These are phyloP conservation scores for Paraurostyla sp. DNA, from an alignment of 73 alveolate genomes.

Conservation along the genomic window DNA sequence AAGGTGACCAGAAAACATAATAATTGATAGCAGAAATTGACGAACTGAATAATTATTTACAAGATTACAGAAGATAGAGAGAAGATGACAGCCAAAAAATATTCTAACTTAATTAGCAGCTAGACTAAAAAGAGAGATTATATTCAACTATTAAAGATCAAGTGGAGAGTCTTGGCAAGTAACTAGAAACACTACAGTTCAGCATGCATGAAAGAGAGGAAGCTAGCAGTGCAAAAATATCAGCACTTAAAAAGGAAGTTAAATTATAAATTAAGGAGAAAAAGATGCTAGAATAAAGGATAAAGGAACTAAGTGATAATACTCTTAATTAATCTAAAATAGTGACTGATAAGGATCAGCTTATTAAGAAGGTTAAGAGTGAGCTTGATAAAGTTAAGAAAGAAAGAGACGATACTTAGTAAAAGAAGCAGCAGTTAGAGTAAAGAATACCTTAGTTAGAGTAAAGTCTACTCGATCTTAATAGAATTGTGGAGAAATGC, in stretches of 20 bases:
- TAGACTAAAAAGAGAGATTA: slow-evolving; percentile 26
- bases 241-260: slow-evolving; percentile 32
- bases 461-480: slow-evolving; percentile 27
- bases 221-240: neutral
- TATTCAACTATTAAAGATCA: slow-evolving; percentile 9
- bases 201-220: slow-evolving; percentile 55
- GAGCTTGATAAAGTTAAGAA: slow-evolving; percentile 2
- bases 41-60: neutral
- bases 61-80: neutral
- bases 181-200: slow-evolving; percentile 23
- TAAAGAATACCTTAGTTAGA: slow-evolving; percentile 20
- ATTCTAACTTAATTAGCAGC: neutral
- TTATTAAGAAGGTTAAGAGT: neutral
- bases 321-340: slow-evolving; percentile 41
- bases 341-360: slow-evolving; percentile 20
- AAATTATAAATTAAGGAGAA: neutral
- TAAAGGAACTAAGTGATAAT: slow-evolving; percentile 21
- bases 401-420: slow-evolving; percentile 15
- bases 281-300: slow-evolving; percentile 16
- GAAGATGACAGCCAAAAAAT: slow-evolving; percentile 18
- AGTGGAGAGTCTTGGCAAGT: neutral
- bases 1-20: slow-evolving; percentile 7
- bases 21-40: slow-evolving; percentile 3
- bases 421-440: neutral
- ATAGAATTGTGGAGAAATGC: slow-evolving; percentile 32